Evolutionary conservation across 306 rosid species (phyloP), one percentile per base, ranked within the genome.

Genomic region (Urtica urens): DNA sequence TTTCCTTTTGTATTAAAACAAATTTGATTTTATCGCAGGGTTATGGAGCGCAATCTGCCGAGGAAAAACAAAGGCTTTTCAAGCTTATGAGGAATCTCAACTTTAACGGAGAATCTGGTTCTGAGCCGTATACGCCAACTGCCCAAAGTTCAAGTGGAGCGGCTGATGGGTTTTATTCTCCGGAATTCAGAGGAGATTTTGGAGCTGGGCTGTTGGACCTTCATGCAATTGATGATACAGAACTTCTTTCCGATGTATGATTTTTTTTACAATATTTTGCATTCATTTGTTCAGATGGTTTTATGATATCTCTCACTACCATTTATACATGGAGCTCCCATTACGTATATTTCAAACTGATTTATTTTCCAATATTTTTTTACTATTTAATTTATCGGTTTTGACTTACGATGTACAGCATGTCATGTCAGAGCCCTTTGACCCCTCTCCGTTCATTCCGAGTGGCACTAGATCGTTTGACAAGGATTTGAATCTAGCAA

Each of bases 171-270:
- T 67, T 65, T 50, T 74, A 81, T 67, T 76, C 97, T 70, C 90
- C 90, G 0, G 97, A 88, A 16, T 83, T 88, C 54, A 71, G 90
- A 63, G 95, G 97, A 28, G 97, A 88, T 66, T 78, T 88, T 30
- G 97, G 97, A 53, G 95, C 95, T 57, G 97, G 97, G 64, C 82
- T 88, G 55, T 64, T 88, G 78, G 97, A 88, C 72, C 97, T 88
- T 71, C 93, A 88, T 64, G 93, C 97, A 26, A 83, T 88, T 90
- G 97, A 88, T 77, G 97, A 88, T 55, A 88, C 97, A 24, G 97
- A 88, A 68, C 97, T 88, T 66, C 55, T 88, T 50, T 58, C 97
- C 1, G 97, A 84, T 90, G 97, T 88, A 66, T 41, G 62, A 38
- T 61, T 29, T 17, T 43, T n/a, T 39, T 33, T 23, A 16, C 57